phyloP scores from a whole-genome alignment of 495 filamentous ascomycete genomes.

The Chaetomidium leptoderma region DNA sequence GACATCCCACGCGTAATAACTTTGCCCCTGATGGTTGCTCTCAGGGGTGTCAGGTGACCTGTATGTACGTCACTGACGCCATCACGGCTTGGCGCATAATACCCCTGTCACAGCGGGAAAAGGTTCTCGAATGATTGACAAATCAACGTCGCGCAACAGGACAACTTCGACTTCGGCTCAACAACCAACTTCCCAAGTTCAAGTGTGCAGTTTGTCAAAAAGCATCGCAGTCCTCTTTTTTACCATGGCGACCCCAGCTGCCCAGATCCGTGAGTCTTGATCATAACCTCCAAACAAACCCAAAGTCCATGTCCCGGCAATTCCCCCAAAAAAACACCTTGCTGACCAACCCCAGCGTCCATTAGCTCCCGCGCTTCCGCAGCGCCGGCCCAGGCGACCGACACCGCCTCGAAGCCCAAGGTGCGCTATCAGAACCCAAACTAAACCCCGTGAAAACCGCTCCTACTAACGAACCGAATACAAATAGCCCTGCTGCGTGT shows the following conservation, averaged over 20 bases:
- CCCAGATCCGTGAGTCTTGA: conserved; percentile 34
- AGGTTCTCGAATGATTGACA: conserved; percentile 25
- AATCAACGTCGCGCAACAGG: conserved; percentile 22
- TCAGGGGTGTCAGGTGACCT: conserved; percentile 28
- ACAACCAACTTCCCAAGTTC: background rate
- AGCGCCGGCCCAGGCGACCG: conserved; percentile 19
- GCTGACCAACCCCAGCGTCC: conserved; percentile 24
- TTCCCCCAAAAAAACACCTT: background rate
- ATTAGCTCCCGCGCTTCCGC: conserved; percentile 26
- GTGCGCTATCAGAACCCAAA: conserved; percentile 24
- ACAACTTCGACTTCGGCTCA: background rate
- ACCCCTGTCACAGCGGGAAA: conserved; percentile 9
- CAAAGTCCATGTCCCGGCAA: background rate
- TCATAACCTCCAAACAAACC: background rate
- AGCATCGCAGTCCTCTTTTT: conserved; percentile 1
- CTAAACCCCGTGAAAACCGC: background rate
- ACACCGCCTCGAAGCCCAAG: conserved; percentile 44
- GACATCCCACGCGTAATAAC: no score
- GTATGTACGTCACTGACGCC: conserved; percentile 15
- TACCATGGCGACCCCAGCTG: conserved; percentile 34
- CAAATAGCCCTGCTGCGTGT: conserved; percentile 87
- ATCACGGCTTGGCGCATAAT: conserved; percentile 24
- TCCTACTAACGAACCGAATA: background rate
- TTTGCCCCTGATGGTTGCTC: conserved; percentile 12
- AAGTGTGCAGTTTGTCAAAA: background rate